A percentile compares a stretch with the other conserved stretches of the same genome.
These are phyloP conservation scores for Russula sp. DNA, from an alignment of 768 basidiomycete species.

Conservation along the genomic window DNA sequence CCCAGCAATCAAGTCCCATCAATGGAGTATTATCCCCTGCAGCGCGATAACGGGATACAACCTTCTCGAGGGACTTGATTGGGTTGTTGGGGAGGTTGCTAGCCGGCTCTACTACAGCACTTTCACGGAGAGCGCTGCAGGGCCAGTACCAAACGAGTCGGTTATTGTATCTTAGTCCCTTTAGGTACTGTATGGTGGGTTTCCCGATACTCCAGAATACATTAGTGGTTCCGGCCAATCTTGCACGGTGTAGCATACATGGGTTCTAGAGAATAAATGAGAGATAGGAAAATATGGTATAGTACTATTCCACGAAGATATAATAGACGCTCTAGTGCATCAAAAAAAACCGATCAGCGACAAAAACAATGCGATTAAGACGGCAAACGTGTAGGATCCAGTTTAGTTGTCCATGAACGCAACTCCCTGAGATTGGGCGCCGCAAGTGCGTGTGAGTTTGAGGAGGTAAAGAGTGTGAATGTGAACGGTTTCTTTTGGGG, in stretches of 20 bases:
- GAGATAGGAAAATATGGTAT: conserved; percentile 27
- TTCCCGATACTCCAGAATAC: background rate
- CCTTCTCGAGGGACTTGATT: conserved; percentile 80
- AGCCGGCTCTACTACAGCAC: conserved; percentile 82
- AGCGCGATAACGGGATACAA: conserved; percentile 90
- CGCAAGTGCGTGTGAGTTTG: conserved; percentile 87
- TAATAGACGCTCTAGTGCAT: conserved; percentile 24
- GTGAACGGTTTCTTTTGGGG: conserved; percentile 68
- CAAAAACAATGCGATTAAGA: conserved; percentile 20
- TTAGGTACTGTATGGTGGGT: background rate
- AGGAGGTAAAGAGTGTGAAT: conserved; percentile 88
- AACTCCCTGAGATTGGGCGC: conserved; percentile 81
- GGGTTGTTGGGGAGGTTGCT: conserved; percentile 89
- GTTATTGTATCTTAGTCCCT: conserved; percentile 10
- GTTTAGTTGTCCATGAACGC: conserved; percentile 76
- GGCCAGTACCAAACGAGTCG: background rate
- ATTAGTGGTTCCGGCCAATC: background rate
- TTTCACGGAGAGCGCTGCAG: conserved; percentile 10
- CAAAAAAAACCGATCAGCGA: conserved; percentile 10
- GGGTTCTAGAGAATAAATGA: conserved; percentile 30
- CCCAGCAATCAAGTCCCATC: conserved; percentile 76
- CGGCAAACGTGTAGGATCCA: conserved; percentile 68
- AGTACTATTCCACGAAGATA: conserved; percentile 26
- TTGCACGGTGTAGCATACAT: conserved; percentile 26
- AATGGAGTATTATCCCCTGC: conserved; percentile 88